A percentile compares a stretch with the other conserved stretches of the same genome.
These are phyloP conservation scores for Liquidambar formosana DNA, from an alignment of 164 flowering plant species.

Conservation along the genomic window DNA sequence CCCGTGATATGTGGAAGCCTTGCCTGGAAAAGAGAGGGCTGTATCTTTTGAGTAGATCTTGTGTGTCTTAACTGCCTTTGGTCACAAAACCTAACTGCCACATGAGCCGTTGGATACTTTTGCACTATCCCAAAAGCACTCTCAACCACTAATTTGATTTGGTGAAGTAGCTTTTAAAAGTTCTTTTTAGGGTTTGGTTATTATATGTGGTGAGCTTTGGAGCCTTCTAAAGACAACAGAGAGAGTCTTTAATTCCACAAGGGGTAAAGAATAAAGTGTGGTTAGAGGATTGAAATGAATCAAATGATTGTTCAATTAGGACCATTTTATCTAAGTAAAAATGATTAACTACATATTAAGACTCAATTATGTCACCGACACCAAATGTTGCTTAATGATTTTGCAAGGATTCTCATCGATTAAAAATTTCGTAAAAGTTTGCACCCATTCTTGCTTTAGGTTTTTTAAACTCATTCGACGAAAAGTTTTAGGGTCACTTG, in stretches of 20 bases:
- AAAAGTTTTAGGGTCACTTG: no score
- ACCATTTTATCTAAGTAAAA: background rate
- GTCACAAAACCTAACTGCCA: conserved; percentile 15
- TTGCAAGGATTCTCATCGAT: no score
- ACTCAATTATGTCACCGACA: no score
- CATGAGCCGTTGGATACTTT: background rate
- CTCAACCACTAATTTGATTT: conserved; percentile 9
- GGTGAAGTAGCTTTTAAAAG: no score
- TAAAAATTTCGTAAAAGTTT: background rate
- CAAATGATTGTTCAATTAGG: conserved; percentile 2
- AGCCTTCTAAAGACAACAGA: background rate
- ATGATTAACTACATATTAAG: background rate
- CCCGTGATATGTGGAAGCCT: conserved; percentile 30
- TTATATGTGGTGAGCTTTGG: no score
- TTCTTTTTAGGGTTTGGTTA: no score
- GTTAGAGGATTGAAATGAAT: background rate
- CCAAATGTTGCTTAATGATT: no score
- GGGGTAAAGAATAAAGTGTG: background rate
- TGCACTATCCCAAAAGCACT: background rate
- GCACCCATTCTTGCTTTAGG: conserved; percentile 5
- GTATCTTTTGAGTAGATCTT: conserved; percentile 20
- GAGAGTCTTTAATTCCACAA: background rate
- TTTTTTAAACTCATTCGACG: conserved; percentile 5
- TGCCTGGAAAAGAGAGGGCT: conserved; percentile 19
- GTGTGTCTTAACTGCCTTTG: conserved; percentile 9